Percentiles rank a stretch among this genome's conserved stretches.
Conservation (phyloP, 768 basidiomycete genomes). For the Trametes cingulata region DNA sequence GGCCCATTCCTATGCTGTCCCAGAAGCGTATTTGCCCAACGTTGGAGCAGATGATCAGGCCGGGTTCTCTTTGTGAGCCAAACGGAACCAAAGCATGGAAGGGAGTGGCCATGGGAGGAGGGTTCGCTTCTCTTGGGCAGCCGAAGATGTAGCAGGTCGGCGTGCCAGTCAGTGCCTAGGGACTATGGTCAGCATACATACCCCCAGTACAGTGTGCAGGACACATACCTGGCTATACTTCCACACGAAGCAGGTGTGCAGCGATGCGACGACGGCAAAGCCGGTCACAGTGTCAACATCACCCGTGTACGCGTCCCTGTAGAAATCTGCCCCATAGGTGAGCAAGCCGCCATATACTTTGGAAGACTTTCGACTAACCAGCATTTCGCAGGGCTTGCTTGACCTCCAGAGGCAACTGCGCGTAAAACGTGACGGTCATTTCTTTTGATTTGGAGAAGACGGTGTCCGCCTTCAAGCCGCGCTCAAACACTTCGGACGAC, state of each 20-base stretch:
- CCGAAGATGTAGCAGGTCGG: constrained; percentile 85
- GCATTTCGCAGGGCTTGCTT: constrained; percentile 69
- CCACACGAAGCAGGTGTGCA: constrained; percentile 81
- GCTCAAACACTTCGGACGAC: constrained; percentile 42
- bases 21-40: constrained; percentile 80
- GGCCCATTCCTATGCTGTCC: constrained; percentile 83
- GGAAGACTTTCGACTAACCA: too few relatives aligned
- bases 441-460: constrained; percentile 76
- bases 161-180: constrained; percentile 61
- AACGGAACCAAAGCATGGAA: constrained; percentile 62
- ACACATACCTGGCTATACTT: constrained; percentile 65
- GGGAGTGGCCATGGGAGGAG: constrained; percentile 54
- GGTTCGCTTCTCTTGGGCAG: constrained; percentile 52
- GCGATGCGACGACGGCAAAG: constrained; percentile 71
- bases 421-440: constrained; percentile 65
- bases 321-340: constrained; percentile 53
- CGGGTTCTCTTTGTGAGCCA: constrained; percentile 74
- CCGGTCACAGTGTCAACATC: constrained; percentile 71
- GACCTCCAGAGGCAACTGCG: constrained; percentile 70
- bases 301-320: constrained; percentile 65
- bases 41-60: constrained; percentile 75
- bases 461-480: constrained; percentile 34
- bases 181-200: not conserved
- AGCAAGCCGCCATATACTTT: too few relatives aligned
- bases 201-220: not conserved